Evolutionary conservation across 768 basidiomycete species (phyloP), one percentile per base, ranked within the genome.

Genomic region (Exidia glandulosa): DNA sequence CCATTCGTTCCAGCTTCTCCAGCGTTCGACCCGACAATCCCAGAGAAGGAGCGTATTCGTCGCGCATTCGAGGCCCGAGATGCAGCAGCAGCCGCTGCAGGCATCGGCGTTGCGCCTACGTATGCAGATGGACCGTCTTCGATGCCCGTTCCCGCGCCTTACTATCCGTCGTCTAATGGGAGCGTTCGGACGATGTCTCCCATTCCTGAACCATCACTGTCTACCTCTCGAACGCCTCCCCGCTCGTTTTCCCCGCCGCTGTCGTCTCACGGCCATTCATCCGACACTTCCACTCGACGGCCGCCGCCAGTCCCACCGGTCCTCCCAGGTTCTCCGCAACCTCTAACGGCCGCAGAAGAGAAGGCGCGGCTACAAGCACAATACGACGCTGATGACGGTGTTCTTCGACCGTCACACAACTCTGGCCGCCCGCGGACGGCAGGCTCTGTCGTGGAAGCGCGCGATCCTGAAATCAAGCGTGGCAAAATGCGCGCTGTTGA

Each of bases 341-440:
- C 23, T 63, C 71, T 90, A 57, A 84, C 85, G 2, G 89, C 90
- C 2, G 83, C 82, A 0, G 88, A 91, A 65, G 90, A 92, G 72
- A 91, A 92, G 73, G 87, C 86, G 25, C 69, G 81, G 60, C 69
- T 91, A 12, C 76, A 74, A 36, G 85, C 86, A 3, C 79, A 77
- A 68, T 88, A 81, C 63, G 87, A 81, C 30, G 79, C 77, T 1
- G 80, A 84, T 64, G 81, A 86, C 33, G 61, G 57, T 14, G 57
- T 37, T 0, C 56, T 25, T 12, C n/a, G 16, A n/a, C 63, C 68
- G 5, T 62, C 36, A 74, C 75, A 13, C 50, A 29, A 4, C 50
- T 29, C 25, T 25, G 10, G 36, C 9, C 50, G 50, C 6, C 50
- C 50, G 9, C 4, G 25, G 25, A 54, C 50, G 25, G 50, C 27